phyloP scores from a whole-genome alignment of 164 flowering plant genomes.

The Piper longum region DNA sequence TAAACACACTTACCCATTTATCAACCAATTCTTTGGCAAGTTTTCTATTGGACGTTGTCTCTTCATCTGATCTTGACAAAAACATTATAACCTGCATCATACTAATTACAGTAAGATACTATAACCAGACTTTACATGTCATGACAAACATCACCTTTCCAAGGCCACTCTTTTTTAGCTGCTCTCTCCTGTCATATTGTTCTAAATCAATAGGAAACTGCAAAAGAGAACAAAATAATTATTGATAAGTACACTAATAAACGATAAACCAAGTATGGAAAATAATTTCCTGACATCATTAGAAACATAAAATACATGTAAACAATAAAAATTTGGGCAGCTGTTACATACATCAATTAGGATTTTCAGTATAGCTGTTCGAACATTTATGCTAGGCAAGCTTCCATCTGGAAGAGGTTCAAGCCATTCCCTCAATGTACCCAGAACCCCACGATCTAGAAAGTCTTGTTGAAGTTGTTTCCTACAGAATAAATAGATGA shows the following conservation, averaged over 20 bases:
- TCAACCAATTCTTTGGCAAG: conserved; percentile 96
- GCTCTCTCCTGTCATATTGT: conserved; percentile 74
- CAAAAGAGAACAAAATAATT: conserved; percentile 4
- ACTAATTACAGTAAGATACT: background rate
- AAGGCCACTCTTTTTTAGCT: conserved; percentile 81
- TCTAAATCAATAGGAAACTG: conserved; percentile 84
- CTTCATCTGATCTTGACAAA: conserved; percentile 88
- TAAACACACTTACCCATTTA: conserved; percentile 70
- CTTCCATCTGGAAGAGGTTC: conserved; percentile 98
- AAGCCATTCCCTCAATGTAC: conserved; percentile 77
- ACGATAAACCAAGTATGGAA: background rate
- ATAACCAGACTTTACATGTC: background rate
- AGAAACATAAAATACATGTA: background rate
- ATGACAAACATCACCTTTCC: conserved; percentile 42
- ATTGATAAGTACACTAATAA: background rate
- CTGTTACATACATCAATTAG: conserved; percentile 52
- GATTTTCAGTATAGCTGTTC: conserved; percentile 65
- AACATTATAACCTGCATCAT: conserved; percentile 85
- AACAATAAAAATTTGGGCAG: background rate
- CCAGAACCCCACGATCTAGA: conserved; percentile 83
- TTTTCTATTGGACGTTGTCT: conserved; percentile 73
- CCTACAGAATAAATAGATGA: conserved; percentile 24
- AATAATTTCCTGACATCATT: background rate
- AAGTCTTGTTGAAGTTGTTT: conserved; percentile 88
- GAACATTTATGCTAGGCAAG: conserved; percentile 80